These are phyloP conservation scores for Metschnikowia kofuensis DNA, from an alignment of 805 yeast species.

Conservation along the genomic window DNA sequence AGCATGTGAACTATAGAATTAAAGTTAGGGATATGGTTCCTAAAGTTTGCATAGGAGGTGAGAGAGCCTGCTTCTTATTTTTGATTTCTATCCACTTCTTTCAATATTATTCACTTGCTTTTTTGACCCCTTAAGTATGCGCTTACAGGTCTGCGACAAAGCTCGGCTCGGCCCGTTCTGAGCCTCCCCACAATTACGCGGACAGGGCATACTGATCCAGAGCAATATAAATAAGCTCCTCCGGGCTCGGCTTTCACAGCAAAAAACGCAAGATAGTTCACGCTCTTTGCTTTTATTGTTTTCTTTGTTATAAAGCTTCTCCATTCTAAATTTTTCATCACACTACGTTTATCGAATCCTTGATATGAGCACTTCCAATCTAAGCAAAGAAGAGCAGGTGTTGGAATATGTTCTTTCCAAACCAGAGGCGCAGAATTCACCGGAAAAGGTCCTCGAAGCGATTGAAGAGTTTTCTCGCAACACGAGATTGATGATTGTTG, in stretches of 20 bases:
- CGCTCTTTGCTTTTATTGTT: too few species aligned
- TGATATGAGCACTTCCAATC: neutral
- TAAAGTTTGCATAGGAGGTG: too few species aligned
- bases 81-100: too few species aligned
- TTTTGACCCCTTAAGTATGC: neutral
- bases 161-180: neutral
- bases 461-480: conserved; percentile 26
- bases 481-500: conserved; percentile 31
- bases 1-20: too few species aligned
- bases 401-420: conserved; percentile 21
- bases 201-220: neutral
- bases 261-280: too few species aligned
- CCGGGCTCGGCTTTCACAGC: too few species aligned
- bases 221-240: too few species aligned
- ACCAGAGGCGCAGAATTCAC: conserved; percentile 27
- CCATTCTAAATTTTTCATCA: too few species aligned
- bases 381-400: conserved; percentile 25
- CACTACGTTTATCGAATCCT: neutral
- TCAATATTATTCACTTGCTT: neutral
- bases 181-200: neutral
- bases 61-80: too few species aligned
- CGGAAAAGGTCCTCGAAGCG: conserved; percentile 28
- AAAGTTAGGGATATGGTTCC: too few species aligned
- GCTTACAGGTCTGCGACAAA: neutral
- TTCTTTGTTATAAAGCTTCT: too few species aligned